Conservation (phyloP, 768 basidiomycete genomes). For the Xanthoconium purpureum region DNA sequence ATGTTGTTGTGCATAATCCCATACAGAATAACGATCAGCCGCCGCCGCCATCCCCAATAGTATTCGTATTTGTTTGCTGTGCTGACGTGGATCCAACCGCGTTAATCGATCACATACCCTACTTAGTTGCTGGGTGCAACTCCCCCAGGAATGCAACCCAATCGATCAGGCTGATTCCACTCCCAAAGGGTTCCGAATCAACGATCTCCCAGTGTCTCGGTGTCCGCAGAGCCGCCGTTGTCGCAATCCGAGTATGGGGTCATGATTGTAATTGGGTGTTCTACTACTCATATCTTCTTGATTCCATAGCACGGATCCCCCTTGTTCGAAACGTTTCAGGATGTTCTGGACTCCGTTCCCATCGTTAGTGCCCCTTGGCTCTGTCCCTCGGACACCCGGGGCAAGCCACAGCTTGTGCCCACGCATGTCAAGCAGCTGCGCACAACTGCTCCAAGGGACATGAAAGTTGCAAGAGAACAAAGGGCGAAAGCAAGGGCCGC, state of each 20-base stretch:
- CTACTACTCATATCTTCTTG: not conserved
- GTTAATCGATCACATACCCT: constrained; percentile 71
- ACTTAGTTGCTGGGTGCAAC: constrained; percentile 76
- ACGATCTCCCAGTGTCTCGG: constrained; percentile 60
- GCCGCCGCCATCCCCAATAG: constrained; percentile 13
- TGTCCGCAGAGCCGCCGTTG: constrained; percentile 59
- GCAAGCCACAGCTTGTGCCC: constrained; percentile 43
- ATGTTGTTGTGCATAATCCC: not conserved
- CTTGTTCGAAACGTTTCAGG: constrained; percentile 32
- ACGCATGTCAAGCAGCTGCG: constrained; percentile 81
- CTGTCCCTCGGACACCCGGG: constrained; percentile 22
- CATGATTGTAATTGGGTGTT: not conserved
- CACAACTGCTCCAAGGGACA: constrained; percentile 77
- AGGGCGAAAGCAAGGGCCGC: constrained; percentile 48
- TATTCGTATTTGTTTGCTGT: constrained; percentile 64
- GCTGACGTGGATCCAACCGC: constrained; percentile 72
- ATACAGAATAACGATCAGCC: not conserved
- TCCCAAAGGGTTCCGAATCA: constrained; percentile 66
- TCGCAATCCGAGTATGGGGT: constrained; percentile 63
- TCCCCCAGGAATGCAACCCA: constrained; percentile 34
- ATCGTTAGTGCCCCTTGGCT: constrained; percentile 67
- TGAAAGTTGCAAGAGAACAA: constrained; percentile 63
- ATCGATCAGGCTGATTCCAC: constrained; percentile 53
- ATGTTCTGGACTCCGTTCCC: constrained; percentile 50
- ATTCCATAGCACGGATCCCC: constrained; percentile 41